Base-by-base conservation (phyloP, 257 asterid genomes). In the Handroanthus guayacan region DNA sequence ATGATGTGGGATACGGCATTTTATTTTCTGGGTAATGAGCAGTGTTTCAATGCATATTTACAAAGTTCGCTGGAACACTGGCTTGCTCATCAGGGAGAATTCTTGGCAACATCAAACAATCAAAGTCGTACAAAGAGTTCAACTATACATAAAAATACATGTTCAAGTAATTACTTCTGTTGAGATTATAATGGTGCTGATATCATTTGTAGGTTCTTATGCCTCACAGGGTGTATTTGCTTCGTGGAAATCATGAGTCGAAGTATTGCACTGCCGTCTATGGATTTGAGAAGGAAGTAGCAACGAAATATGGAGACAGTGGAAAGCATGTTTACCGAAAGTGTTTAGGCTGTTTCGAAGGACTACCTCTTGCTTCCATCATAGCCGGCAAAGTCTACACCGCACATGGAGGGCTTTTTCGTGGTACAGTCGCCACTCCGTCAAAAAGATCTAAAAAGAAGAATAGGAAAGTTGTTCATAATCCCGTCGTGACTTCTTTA, bases 341-440 rank as follows among this genome's bases (percentile, higher is more conserved):
- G 82, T 95, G 98, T 82, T 90, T 93, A 81, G 97, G 97, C 67
- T 95, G 99, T 81, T 93, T 95, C 58, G 99, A 95, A 85, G 99
- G 97, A 64, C 98, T 95, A 54, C 99, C 99, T 75, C 96, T 95
- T 81, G 97, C 99, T 74, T 89, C 98, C 69, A 79, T 95, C 77
- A 89, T 95, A 77, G 97, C 97, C 64, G 93, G 88, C 63, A 43
- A 68, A 74, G 97, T 93, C 57, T 93, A 95, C 80, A 95, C 99
- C 44, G 98, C 99, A 37, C 99, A 95, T 69, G 99, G 99, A 50
- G 99, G 99, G 54, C 90, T 95, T 80, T 95, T 92, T 70, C 99
- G 99, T 58, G 94, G 97, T 61, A 74, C 83, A 0, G 67, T 83
- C 79, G 68, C 72, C 74, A 87, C 89, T 45, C 97, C 97, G 57